Conservation (phyloP, 768 basidiomycete species). For the Tricholoma terreum region DNA sequence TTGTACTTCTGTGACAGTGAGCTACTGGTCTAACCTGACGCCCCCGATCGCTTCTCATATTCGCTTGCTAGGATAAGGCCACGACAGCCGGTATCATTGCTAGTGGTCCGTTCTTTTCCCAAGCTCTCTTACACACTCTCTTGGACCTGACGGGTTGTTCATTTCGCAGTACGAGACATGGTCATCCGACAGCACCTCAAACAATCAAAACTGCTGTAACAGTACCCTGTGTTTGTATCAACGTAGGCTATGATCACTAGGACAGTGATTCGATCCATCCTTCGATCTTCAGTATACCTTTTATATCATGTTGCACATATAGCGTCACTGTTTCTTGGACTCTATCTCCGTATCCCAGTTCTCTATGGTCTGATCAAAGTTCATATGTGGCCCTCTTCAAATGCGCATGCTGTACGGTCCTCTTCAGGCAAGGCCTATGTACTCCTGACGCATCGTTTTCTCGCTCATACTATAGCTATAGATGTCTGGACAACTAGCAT, state of each 20-base stretch:
- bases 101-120: slow-evolving; percentile 34
- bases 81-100: slow-evolving; percentile 51
- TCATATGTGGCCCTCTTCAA: background rate
- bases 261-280: background rate
- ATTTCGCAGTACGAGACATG: slow-evolving; percentile 67
- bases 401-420: background rate
- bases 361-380: background rate
- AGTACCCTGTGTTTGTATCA: background rate
- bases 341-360: too few species aligned
- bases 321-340: background rate
- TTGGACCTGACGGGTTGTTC: background rate
- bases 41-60: background rate
- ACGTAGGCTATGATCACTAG: background rate
- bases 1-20: slow-evolving; percentile 59
- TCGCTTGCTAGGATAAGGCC: slow-evolving; percentile 45
- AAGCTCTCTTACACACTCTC: background rate
- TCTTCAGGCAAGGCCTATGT: background rate
- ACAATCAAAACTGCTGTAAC: slow-evolving; percentile 64
- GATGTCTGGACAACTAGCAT: background rate
- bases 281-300: background rate
- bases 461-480: background rate
- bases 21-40: slow-evolving; percentile 19
- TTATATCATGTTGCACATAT: background rate
- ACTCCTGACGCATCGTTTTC: background rate
- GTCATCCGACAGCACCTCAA: slow-evolving; percentile 76